These are phyloP conservation scores for Akebia trifoliata DNA, from an alignment of 164 flowering plant species.

Conservation along the genomic window DNA sequence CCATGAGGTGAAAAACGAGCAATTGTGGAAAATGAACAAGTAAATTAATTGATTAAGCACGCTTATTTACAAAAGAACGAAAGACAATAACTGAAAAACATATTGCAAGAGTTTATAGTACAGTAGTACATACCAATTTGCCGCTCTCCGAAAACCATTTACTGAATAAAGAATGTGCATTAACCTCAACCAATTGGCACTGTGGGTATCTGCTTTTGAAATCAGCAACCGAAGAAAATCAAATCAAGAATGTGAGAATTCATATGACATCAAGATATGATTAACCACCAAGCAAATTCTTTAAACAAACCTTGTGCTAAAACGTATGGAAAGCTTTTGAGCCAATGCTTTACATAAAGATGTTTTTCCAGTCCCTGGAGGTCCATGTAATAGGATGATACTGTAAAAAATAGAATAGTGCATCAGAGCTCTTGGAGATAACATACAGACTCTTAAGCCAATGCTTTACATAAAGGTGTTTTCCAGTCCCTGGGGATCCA, in stretches of 20 bases:
- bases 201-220: conserved; percentile 67
- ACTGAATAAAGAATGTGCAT: conserved; percentile 98
- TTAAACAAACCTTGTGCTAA: conserved; percentile 53
- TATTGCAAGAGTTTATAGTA: not conserved
- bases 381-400: conserved; percentile 93
- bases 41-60: too few relatives aligned
- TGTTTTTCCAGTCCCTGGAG: conserved; percentile 99
- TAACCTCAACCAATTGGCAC: conserved; percentile 87
- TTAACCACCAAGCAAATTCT: not conserved
- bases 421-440: too few relatives aligned
- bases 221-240: conserved; percentile 11
- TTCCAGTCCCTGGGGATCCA: too few relatives aligned
- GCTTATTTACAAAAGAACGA: too few relatives aligned
- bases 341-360: conserved; percentile 97
- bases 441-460: too few relatives aligned
- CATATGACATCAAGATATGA: not conserved
- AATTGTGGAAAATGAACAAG: too few relatives aligned
- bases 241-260: not conserved
- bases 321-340: conserved; percentile 89
- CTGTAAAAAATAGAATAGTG: conserved; percentile 26
- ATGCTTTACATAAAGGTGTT: too few relatives aligned
- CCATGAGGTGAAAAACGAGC: too few relatives aligned
- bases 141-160: conserved; percentile 99
- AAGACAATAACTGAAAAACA: not conserved
- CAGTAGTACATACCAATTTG: conserved; percentile 63